Evolutionary conservation across 768 basidiomycete species (phyloP), one percentile per base, ranked within the genome.

Genomic region (Pulveroboletus sp.): DNA sequence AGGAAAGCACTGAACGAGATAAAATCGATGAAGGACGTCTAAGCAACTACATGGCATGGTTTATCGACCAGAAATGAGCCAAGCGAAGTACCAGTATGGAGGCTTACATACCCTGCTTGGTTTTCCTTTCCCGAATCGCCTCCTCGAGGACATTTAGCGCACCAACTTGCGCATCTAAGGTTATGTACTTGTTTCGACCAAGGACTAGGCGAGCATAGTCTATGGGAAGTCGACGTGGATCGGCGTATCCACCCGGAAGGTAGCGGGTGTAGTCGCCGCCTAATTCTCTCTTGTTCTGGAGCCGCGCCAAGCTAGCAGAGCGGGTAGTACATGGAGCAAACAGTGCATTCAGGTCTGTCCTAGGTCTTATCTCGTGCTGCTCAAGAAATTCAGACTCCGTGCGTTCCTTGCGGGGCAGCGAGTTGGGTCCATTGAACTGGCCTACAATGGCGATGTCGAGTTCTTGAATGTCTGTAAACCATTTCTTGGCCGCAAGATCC

Each of bases 261-360:
- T 76, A 78, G 33, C 72, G 72, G 14, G 73, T 66, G 56, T 84
- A 85, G 55, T 80, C 75, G 27, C 81, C 80, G 5, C 70, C 77
- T 14, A 66, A 51, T 58, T 79, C 78, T 40, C 66, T 60, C 53
- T 61, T 55, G 31, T 45, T 47, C 39, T 64, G 68, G 38, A 66
- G 39, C 46, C 66, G 69, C 26, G 32, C 9, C 18, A 48, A 53
- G 13, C 40, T n/a, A 10, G 50, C 49, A 11, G 47, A 44, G 27
- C 26, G 38, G 28, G 24, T 15, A 21, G 49, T 31, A 21, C 53
- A 7, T 21, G 51, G 27, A 40, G 50, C 9, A 42, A 65, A 67
- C 7, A 66, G 43, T 27, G 48, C 46, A 18, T 55, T 50, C 26
- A 67, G 21, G 35, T 65, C 49, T 28, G 61, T 65, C 45, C 30